A percentile compares a stretch with the other conserved stretches of the same genome.
Evolutionary conservation across 192 early-diverging fungal genomes (phyloP).

Genomic region (Pilaira anomala): DNA sequence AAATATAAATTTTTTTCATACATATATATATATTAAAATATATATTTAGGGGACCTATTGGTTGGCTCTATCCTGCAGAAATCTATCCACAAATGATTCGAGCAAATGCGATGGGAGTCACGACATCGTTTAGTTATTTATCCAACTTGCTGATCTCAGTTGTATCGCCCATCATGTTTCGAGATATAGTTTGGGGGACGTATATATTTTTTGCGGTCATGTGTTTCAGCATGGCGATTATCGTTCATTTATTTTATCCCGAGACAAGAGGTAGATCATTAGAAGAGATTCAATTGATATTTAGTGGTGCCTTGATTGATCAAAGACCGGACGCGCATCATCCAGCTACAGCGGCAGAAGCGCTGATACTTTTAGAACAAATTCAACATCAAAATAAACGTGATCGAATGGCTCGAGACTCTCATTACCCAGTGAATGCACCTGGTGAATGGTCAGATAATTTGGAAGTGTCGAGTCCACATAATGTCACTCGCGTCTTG

Average conservation of each 20-base stretch:
- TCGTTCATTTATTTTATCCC: constrained; percentile 65
- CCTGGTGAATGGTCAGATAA: not conserved
- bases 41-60: constrained; percentile 71
- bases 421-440: not conserved
- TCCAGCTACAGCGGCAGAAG: constrained; percentile 38
- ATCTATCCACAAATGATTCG: constrained; percentile 81
- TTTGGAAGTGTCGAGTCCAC: not conserved
- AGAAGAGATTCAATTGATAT: constrained; percentile 37
- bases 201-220: constrained; percentile 68
- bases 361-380: constrained; percentile 25
- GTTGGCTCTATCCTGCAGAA: constrained; percentile 65
- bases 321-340: constrained; percentile 32
- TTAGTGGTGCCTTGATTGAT: constrained; percentile 33
- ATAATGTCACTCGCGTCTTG: not conserved
- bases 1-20: no score
- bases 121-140: constrained; percentile 85
- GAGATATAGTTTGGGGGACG: constrained; percentile 58
- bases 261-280: constrained; percentile 64
- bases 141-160: constrained; percentile 77
- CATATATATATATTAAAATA: not conserved
- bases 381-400: constrained; percentile 24
- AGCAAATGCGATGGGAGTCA: constrained; percentile 79
- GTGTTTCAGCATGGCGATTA: constrained; percentile 53
- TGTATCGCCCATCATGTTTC: constrained; percentile 65
- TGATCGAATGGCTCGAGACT: not conserved